Evolutionary conservation across 2,329 filamentous ascomycete genomes (phyloP).

Genomic region (Hymenoscyphus albidus): DNA sequence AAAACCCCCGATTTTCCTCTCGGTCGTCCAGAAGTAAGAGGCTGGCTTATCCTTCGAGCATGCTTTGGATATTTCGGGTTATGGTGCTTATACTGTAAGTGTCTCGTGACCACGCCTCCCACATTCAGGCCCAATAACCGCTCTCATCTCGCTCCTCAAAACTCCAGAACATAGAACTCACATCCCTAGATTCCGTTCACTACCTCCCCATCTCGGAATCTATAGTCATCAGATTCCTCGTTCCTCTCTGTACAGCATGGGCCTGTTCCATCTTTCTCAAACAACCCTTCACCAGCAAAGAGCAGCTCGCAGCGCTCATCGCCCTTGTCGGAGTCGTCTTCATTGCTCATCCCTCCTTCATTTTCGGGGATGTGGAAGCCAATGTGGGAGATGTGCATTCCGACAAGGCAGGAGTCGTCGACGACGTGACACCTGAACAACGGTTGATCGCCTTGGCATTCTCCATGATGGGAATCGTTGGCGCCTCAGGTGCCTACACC

Average conservation of each 20-base stretch:
- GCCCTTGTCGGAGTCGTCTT: conserved; percentile 77
- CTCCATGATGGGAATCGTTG: conserved; percentile 72
- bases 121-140: neutral
- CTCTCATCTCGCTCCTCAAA: neutral
- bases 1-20: conserved; percentile 67
- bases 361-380: conserved; percentile 24
- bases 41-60: conserved; percentile 65
- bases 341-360: conserved; percentile 61
- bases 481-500: conserved; percentile 70
- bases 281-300: conserved; percentile 72
- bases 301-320: conserved; percentile 71
- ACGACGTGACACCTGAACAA: conserved; percentile 24
- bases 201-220: conserved; percentile 85
- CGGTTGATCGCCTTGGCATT: conserved; percentile 62
- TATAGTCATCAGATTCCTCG: conserved; percentile 84
- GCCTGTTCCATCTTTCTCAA: conserved; percentile 69
- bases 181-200: conserved; percentile 40
- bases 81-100: conserved; percentile 50
- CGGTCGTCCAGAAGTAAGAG: conserved; percentile 62
- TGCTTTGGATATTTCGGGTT: conserved; percentile 72
- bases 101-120: neutral
- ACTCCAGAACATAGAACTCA: neutral
- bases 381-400: conserved; percentile 16
- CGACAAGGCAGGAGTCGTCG: conserved; percentile 13
- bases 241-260: conserved; percentile 77